phyloP scores from a whole-genome alignment of 495 filamentous ascomycete genomes.

The Penicillium antarcticum region DNA sequence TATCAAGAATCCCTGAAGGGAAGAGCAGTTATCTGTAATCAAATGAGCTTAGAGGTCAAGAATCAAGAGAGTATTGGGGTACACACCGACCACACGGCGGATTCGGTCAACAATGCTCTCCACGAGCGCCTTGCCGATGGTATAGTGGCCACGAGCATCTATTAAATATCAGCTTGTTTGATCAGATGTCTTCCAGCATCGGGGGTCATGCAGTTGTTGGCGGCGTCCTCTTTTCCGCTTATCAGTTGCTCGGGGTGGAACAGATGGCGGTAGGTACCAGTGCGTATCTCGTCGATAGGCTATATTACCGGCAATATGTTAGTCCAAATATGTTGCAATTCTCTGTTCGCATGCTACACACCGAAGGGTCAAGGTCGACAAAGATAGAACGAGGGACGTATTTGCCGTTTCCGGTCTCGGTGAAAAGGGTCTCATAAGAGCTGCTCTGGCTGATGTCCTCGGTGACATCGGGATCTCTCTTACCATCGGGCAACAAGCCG shows the following conservation, averaged over 20 bases:
- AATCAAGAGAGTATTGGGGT: background rate
- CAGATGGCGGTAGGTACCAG: conserved; percentile 75
- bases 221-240: conserved; percentile 90
- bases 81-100: conserved; percentile 74
- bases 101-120: conserved; percentile 82
- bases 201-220: conserved; percentile 69
- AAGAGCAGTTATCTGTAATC: conserved; percentile 76
- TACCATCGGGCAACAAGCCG: too few species aligned
- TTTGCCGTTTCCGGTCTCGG: too few species aligned
- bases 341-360: too few species aligned
- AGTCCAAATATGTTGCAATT: too few species aligned
- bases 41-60: background rate
- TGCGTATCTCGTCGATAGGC: conserved; percentile 89
- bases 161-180: conserved; percentile 20
- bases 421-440: too few species aligned
- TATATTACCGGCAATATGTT: conserved; percentile 12
- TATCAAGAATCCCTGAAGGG: conserved; percentile 89
- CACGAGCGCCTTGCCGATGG: conserved; percentile 86
- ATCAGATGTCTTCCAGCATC: background rate
- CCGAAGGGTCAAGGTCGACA: conserved; percentile 10
- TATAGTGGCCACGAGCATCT: conserved; percentile 92
- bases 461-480: too few species aligned
- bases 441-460: too few species aligned
- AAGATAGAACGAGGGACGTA: background rate
- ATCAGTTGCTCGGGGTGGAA: conserved; percentile 89